Evolutionary conservation across 257 asterid genomes (phyloP), one percentile per base, ranked within the genome.

Genomic region (Plantago major): DNA sequence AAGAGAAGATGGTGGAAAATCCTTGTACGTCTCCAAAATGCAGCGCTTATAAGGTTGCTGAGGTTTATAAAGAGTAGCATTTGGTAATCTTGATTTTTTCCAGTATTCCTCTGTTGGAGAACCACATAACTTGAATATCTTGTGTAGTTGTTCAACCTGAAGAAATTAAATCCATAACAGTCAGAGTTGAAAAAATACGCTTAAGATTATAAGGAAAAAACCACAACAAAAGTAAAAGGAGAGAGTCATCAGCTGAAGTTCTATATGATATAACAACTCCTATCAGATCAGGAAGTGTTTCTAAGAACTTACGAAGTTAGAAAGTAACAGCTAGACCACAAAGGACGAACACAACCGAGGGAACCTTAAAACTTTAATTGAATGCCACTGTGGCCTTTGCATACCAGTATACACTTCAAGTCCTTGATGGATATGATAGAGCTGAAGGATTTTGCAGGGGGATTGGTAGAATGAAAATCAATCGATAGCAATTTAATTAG

Each of bases 81-180:
- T 82, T 46, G 93, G 88, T 52, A 88, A 71, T 72, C 72, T 81
- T 42, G 84, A 84, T 80, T 81, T 91, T 81, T 79, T 88, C 96
- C 95, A 91, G 73, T 82, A 91, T 54, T 82, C 98, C 62, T 91
- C 94, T 0, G 86, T 56, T 18, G 96, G 98, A 47, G 98, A 86
- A 66, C 98, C 98, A 60, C 96, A 90, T 61, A 90, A 79, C 64
- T 86, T 88, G 71, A 88, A 85, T 78, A 91, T 84, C 76, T 81
- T 88, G 83, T 91, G 98, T 46, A 91, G 85, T 72, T 91, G 98
- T 82, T 88, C 96, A 58, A 91, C 94, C 98, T 91, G 61, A 26
- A 46, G 26, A 16, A 62, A 60, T 54, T 14, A 53, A 42, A 33
- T 42, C 14, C 6, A 47, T 38, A n/a, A 60, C 44, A 50, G 46